Base-by-base conservation (phyloP, 2,329 filamentous ascomycete species). In the Penicillium sp. region DNA sequence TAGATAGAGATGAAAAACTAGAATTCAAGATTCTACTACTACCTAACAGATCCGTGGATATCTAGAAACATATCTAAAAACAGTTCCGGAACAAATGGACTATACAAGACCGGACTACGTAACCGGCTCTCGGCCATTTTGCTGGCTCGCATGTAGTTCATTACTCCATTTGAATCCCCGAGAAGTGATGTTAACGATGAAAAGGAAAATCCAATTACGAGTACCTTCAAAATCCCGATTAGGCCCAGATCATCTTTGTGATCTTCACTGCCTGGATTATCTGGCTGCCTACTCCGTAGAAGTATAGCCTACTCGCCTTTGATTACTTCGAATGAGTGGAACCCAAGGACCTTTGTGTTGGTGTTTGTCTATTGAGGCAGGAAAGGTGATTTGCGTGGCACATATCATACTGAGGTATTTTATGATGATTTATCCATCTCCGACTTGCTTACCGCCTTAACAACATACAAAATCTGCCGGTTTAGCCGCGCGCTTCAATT, bases 401-500 rank as follows among this genome's bases (percentile, higher is more conserved):
- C 29, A 31, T 31, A 31, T 31, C 29, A 31, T 35, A 35, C 9
- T n/a, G 16, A 35, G 9, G 9, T 35, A 35, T n/a, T n/a, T 16
- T 9, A n/a, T 4, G 7, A 21, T 21, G 18, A 21, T 21, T 21
- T n/a, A 35, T 35, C 9, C 16, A 8, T 18, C 23, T 23, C 2
- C 18, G 18, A 18, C 18, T 18, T 18, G 18, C 18, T 41, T 27
- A 27, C 40, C 25, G 16, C n/a, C 18, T 21, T 21, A 21, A 21
- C 18, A 21, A 21, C n/a, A 32, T 21, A 21, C 7, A 18, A 31
- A 42, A 13, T 18, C n/a, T 18, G 25, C n/a, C 3, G 10, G 18
- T 18, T 44, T 27, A 50, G 13, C 29, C 56, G 56, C 55, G 60
- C 56, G 60, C 49, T 46, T 56, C 29, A 34, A 27, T 56, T 62